Conservation (phyloP, 805 yeast genomes). For the Candida bentonensis region DNA sequence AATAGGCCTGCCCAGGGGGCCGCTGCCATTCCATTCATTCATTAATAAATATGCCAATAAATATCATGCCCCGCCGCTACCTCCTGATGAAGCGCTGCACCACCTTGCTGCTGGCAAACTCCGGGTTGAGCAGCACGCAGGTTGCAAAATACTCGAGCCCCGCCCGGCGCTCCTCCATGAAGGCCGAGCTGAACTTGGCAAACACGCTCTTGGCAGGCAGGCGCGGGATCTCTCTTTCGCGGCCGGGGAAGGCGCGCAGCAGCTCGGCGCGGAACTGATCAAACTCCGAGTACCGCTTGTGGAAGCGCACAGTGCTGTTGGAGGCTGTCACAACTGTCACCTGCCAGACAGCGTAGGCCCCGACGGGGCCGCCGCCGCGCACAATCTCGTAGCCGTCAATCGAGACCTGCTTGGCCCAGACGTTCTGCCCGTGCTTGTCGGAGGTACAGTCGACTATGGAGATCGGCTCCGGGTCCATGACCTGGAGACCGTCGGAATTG, state of each 20-base stretch:
- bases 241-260: conserved; percentile 23
- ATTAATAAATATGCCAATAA: too few relatives aligned
- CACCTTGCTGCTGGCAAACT: conserved; percentile 19
- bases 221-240: conserved; percentile 26
- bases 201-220: conserved; percentile 32
- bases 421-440: conserved; percentile 4
- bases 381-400: conserved; percentile 28
- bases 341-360: conserved; percentile 31
- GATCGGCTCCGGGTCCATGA: conserved; percentile 12
- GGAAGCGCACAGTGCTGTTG: conserved; percentile 27
- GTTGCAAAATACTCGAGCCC: conserved; percentile 33
- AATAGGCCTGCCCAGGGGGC: too few relatives aligned
- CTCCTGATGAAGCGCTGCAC: conserved; percentile 13
- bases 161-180: conserved; percentile 25
- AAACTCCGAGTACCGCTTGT: conserved; percentile 56
- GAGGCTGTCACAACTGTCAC: conserved; percentile 23
- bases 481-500: conserved; percentile 4
- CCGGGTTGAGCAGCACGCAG: conserved; percentile 32
- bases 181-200: conserved; percentile 19
- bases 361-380: conserved; percentile 22
- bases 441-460: conserved; percentile 12
- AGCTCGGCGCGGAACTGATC: conserved; percentile 31
- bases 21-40: too few relatives aligned
- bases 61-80: too few relatives aligned
- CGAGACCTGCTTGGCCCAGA: conserved; percentile 28